These are phyloP conservation scores for Ulota crispa DNA, from an alignment of 225 moss, liverwort and hornwort genomes.

Conservation along the genomic window DNA sequence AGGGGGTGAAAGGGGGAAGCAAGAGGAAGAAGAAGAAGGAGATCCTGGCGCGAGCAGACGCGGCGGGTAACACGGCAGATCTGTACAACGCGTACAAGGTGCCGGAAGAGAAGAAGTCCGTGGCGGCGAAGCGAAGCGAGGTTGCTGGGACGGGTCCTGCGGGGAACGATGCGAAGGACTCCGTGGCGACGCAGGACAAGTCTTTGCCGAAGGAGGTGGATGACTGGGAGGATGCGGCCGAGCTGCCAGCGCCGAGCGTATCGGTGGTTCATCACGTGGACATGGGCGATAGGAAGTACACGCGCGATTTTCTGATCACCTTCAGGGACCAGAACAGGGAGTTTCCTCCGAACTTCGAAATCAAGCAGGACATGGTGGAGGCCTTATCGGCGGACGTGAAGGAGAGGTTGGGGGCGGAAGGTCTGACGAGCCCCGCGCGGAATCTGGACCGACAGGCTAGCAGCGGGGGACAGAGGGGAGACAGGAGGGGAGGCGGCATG, in stretches of 20 bases:
- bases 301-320: constrained; percentile 82
- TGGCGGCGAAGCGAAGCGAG: constrained; percentile 71
- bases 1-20: constrained; percentile 51
- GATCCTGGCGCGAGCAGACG: constrained; percentile 81
- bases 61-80: constrained; percentile 85
- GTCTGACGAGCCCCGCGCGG: constrained; percentile 71
- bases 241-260: constrained; percentile 75
- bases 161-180: constrained; percentile 60
- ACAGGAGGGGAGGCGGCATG: constrained; percentile 60
- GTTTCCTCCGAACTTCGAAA: constrained; percentile 62
- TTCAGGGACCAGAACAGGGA: constrained; percentile 67
- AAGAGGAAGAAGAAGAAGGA: constrained; percentile 84
- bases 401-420: constrained; percentile 39
- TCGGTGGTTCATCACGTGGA: constrained; percentile 33
- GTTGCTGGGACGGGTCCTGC: constrained; percentile 41
- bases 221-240: constrained; percentile 98
- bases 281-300: constrained; percentile 70
- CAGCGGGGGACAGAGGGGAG: constrained; percentile 55
- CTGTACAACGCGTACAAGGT: constrained; percentile 95
- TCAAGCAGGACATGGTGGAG: constrained; percentile 65
- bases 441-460: constrained; percentile 68
- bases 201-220: constrained; percentile 73
- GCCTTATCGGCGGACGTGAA: constrained; percentile 29
- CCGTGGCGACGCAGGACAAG: constrained; percentile 41
- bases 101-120: constrained; percentile 88